A percentile compares a stretch with the other conserved stretches of the same genome.
These are phyloP conservation scores for Novymonas esmeraldas DNA, from an alignment of 208 protist species.

Conservation along the genomic window DNA sequence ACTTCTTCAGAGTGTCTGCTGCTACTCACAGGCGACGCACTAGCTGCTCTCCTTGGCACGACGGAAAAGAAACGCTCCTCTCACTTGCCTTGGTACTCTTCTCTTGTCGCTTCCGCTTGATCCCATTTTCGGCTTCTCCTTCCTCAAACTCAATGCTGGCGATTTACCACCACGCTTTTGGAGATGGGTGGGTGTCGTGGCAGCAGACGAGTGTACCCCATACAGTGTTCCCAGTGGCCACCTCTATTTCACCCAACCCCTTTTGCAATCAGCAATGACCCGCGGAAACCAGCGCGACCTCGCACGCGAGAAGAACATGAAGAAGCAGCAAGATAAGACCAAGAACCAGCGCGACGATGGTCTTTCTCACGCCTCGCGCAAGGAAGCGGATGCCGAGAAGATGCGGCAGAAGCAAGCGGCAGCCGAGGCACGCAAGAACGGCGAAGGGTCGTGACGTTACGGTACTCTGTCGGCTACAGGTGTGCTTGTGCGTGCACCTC, in stretches of 20 bases:
- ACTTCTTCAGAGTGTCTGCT: no score
- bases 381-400: conserved; percentile 84
- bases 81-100: no score
- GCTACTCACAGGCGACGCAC: no score
- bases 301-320: conserved; percentile 85
- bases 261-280: conserved; percentile 54
- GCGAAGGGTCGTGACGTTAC: conserved; percentile 15
- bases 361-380: conserved; percentile 61
- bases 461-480: not conserved
- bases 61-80: no score
- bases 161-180: no score
- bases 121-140: conserved; percentile 7
- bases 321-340: conserved; percentile 76
- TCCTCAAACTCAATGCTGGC: no score
- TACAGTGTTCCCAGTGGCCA: conserved; percentile 8
- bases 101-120: no score
- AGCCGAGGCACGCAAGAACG: conserved; percentile 49
- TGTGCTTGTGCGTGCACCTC: not conserved
- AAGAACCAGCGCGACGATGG: conserved; percentile 82
- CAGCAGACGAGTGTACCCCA: conserved; percentile 7
- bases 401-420: conserved; percentile 89
- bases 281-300: conserved; percentile 92
- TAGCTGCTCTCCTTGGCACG: no score
- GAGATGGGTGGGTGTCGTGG: no score
- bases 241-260: not conserved